These are phyloP conservation scores for Paraconiothyrium sp. DNA, from an alignment of 2,329 filamentous ascomycete genomes.

Conservation along the genomic window DNA sequence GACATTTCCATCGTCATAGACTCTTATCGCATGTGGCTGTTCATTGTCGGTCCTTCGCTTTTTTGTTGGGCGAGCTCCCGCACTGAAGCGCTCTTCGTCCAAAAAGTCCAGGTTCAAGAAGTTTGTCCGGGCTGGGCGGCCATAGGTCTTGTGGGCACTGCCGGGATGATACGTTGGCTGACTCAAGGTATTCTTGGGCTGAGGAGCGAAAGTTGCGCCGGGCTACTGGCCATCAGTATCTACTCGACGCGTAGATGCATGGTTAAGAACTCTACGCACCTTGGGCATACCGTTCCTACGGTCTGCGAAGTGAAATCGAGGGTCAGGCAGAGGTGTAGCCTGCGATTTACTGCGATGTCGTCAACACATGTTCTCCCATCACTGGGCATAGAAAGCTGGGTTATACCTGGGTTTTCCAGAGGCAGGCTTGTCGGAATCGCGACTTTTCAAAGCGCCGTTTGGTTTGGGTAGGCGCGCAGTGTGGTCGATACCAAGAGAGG, in stretches of 20 bases:
- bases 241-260: neutral
- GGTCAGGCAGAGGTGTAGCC: slow-evolving; percentile 22
- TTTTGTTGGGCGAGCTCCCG: neutral
- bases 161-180: slow-evolving; percentile 10
- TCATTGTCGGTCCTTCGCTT: slow-evolving; percentile 1
- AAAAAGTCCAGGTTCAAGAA: neutral
- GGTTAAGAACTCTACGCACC: slow-evolving; percentile 2
- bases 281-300: slow-evolving; percentile 18
- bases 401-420: slow-evolving; percentile 29
- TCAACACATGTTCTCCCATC: slow-evolving; percentile 19
- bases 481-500: neutral
- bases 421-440: slow-evolving; percentile 27
- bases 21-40: neutral
- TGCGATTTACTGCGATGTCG: slow-evolving; percentile 27
- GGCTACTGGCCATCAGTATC: slow-evolving; percentile 20
- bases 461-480: neutral
- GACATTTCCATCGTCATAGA: slow-evolving; percentile 5
- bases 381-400: neutral
- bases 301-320: slow-evolving; percentile 21
- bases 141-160: slow-evolving; percentile 25
- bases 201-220: slow-evolving; percentile 21
- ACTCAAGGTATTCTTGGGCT: slow-evolving; percentile 27
- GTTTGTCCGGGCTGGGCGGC: slow-evolving; percentile 5
- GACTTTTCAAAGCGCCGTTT: neutral
- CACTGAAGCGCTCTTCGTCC: neutral